phyloP scores from a whole-genome alignment of 1,139 yeast species.

The Candida sanyaensis region DNA sequence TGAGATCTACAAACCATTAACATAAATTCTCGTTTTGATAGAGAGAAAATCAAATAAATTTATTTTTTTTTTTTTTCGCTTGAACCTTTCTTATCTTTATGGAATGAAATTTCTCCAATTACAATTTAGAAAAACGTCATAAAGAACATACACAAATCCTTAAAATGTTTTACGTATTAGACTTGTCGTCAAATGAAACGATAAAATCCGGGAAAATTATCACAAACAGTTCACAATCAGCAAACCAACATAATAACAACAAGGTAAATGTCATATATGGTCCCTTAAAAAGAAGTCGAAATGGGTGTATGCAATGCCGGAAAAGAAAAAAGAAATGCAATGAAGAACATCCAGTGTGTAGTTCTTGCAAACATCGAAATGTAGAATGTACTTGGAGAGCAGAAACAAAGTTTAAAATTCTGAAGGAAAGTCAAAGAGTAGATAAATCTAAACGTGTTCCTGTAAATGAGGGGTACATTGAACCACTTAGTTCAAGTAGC shows the following conservation, averaged over 20 bases:
- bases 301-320: slow-evolving; percentile 22
- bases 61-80: too few species aligned
- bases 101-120: not conserved
- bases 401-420: slow-evolving; percentile 6
- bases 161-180: slow-evolving; percentile 11
- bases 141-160: not conserved
- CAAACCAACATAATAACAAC: not conserved
- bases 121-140: not conserved
- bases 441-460: not conserved
- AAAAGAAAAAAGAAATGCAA: slow-evolving; percentile 28
- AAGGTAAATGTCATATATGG: slow-evolving; percentile 7
- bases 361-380: slow-evolving; percentile 22
- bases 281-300: slow-evolving; percentile 16
- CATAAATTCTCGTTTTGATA: too few species aligned
- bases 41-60: too few species aligned
- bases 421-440: not conserved
- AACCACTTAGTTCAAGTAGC: not conserved
- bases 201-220: slow-evolving; percentile 4
- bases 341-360: slow-evolving; percentile 28
- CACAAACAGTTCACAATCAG: not conserved
- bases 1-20: too few species aligned
- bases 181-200: slow-evolving; percentile 11
- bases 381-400: slow-evolving; percentile 20
- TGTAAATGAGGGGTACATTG: not conserved
- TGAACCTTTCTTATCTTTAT: too few species aligned